A percentile compares a stretch with the other conserved stretches of the same genome.
Conservation (phyloP, 768 basidiomycete species). For the Pisolithus sp. region DNA sequence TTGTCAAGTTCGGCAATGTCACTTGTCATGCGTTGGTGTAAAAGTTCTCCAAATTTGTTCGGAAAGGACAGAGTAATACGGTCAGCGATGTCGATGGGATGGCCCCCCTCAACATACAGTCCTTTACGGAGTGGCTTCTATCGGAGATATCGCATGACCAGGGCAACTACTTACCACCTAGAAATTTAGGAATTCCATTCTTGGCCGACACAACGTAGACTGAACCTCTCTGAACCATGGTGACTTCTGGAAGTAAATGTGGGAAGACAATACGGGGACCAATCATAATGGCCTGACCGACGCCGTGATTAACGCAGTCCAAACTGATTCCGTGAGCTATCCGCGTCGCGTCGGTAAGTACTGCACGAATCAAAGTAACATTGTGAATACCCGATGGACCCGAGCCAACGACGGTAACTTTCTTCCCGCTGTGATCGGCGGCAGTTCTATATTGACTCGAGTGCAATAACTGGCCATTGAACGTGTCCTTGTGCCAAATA, state of each 20-base stretch:
- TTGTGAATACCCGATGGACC: conserved; percentile 47
- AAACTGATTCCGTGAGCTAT: conserved; percentile 45
- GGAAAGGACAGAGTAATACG: conserved; percentile 46
- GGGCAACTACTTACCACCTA: conserved; percentile 9
- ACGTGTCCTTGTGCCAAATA: conserved; percentile 36
- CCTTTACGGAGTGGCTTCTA: conserved; percentile 11
- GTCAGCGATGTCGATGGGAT: conserved; percentile 48
- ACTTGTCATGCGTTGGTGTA: conserved; percentile 33
- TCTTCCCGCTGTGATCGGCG: conserved; percentile 56
- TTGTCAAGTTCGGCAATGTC: conserved; percentile 51
- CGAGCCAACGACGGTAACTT: conserved; percentile 62
- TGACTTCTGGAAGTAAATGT: conserved; percentile 29
- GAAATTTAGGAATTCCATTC: conserved; percentile 29
- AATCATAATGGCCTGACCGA: conserved; percentile 29
- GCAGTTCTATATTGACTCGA: conserved; percentile 52
- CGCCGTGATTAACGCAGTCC: conserved; percentile 39
- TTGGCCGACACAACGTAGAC: conserved; percentile 48
- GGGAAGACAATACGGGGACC: background rate
- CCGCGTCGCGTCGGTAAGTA: background rate
- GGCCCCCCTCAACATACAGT: conserved; percentile 40
- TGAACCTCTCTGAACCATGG: conserved; percentile 45
- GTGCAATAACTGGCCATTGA: conserved; percentile 59
- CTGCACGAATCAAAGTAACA: conserved; percentile 7
- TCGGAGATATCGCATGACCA: conserved; percentile 9
- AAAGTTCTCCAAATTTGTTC: conserved; percentile 14